Evolutionary conservation across 148 eudicot species (phyloP), one percentile per base, ranked within the genome.

Genomic region (Silene uniflora): DNA sequence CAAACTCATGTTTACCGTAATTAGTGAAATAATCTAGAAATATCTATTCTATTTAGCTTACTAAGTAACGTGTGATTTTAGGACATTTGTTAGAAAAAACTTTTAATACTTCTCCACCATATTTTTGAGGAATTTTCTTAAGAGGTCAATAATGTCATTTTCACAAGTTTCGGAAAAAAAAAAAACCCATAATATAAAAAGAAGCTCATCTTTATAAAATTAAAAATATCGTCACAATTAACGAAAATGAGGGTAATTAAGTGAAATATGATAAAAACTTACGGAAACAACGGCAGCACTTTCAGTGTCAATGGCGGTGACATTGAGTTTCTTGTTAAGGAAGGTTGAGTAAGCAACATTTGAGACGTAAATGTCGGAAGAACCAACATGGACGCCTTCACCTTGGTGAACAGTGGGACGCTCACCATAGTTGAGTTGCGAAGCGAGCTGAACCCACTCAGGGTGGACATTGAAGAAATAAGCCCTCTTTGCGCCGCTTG

Each of bases 201-300:
- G 39, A 35, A 35, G 2, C 39, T 35, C 39, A 35, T 35, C 39
- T 35, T 35, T 5, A 35, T 35, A 35, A 35, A 35, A 35, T 35
- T 3, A 35, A 35, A 35, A 35, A 35, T 35, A 55, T 27, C 29
- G 29, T 27, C 29, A 27, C 29, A 27, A 27, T 27, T 27, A 27
- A 27, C 1, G 29, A 27, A 27, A 27, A 27, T 27, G 2, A 27
- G 29, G 29, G 1, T 27, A 27, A 27, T 27, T 27, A 27, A 2
- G 29, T 27, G 2, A 27, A 27, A 59, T 2, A 59, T 22, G 10
- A 65, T 21, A 7, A 2, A 16, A 0, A 58, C 77, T 60, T 0
- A 79, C 81, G 62, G 81, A n/a, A 35, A 74, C 81, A 25, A 79
- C 56, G 6, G 78, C 82, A 29, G 78, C 77, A 23, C 82, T 79